Conservation (phyloP, 495 filamentous ascomycete genomes). For the Aspergillus haitiensis region DNA sequence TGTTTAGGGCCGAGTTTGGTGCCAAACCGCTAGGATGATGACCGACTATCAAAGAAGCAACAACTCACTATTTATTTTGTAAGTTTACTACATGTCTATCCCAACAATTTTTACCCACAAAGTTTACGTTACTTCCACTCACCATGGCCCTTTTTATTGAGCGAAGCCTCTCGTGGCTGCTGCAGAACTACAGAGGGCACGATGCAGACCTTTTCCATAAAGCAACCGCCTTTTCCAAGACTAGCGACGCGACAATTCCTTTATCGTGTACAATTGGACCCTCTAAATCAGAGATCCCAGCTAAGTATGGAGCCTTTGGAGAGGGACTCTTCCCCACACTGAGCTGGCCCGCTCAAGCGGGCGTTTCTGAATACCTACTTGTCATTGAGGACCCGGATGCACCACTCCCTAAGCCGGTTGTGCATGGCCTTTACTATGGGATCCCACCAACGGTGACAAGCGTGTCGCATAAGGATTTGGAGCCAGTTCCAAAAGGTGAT, state of each 20-base stretch:
- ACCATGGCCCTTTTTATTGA: not conserved
- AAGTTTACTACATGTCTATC: not conserved
- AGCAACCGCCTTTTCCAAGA: not conserved
- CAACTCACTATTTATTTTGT: not conserved
- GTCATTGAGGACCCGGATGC: constrained; percentile 52
- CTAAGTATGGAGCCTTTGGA: not conserved
- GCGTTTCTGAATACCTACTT: constrained; percentile 39
- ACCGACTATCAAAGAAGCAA: not conserved
- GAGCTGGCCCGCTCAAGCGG: not conserved
- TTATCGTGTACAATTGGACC: constrained; percentile 1
- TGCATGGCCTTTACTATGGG: constrained; percentile 47
- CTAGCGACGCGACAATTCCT: not conserved
- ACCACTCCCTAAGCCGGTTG: constrained; percentile 45
- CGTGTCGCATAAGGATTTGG: constrained; percentile 37
- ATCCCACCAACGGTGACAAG: constrained; percentile 36
- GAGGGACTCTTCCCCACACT: not conserved
- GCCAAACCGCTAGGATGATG: not conserved
- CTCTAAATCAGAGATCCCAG: not conserved
- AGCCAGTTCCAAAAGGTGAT: constrained; percentile 18
- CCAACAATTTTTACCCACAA: not conserved
- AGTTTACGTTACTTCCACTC: not conserved
- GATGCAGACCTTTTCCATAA: constrained; percentile 2
- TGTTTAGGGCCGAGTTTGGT: not conserved
- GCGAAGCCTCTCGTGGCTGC: constrained; percentile 2
- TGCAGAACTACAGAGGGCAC: constrained; percentile 4